These are phyloP conservation scores for Cercospora sojina DNA, from an alignment of 2,329 filamentous ascomycete species.

Conservation along the genomic window DNA sequence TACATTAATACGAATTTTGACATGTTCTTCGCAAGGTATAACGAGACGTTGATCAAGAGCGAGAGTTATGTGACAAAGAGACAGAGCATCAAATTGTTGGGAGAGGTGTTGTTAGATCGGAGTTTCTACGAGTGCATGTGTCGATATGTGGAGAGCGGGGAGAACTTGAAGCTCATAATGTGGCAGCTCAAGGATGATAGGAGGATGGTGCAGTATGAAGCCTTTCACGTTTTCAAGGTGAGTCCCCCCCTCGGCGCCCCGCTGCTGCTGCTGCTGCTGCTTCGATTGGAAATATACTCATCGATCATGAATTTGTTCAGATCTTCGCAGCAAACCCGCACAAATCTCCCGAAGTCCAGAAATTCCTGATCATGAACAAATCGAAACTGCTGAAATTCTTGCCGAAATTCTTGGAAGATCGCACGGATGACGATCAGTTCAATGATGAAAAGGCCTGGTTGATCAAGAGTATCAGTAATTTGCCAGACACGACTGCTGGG, in stretches of 20 bases:
- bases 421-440: conserved; percentile 97
- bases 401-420: conserved; percentile 86
- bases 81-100: conserved; percentile 95
- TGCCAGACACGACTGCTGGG: conserved; percentile 37
- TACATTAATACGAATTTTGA: conserved; percentile 91
- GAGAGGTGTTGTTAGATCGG: conserved; percentile 89
- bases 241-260: not conserved
- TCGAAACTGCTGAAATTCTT: conserved; percentile 87
- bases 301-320: conserved; percentile 38
- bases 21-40: conserved; percentile 89
- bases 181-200: conserved; percentile 91
- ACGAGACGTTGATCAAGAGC: conserved; percentile 80
- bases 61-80: conserved; percentile 97
- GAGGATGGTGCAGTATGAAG: conserved; percentile 99
- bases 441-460: conserved; percentile 97
- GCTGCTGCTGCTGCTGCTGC: too few species aligned
- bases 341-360: conserved; percentile 93
- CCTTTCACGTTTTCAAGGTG: conserved; percentile 97
- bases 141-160: conserved; percentile 88
- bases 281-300: not conserved
- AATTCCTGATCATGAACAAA: conserved; percentile 93
- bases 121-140: conserved; percentile 99
- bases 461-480: conserved; percentile 76
- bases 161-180: conserved; percentile 98
- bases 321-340: conserved; percentile 98